Evolutionary conservation across 768 basidiomycete species (phyloP).

Genomic region (Podaxis pistillaris): DNA sequence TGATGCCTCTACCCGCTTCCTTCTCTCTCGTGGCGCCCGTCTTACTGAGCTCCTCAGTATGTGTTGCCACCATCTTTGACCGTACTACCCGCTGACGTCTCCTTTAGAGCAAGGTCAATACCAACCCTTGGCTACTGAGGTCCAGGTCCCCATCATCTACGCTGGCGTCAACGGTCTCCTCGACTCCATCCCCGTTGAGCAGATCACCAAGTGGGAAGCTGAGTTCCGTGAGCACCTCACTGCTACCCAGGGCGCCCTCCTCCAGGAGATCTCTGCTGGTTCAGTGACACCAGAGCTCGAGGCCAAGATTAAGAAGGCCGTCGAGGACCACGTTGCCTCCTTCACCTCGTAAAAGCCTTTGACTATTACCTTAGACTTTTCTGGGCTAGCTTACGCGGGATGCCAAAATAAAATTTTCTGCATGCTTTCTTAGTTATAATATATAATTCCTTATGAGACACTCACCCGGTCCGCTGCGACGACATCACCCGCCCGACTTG

Average conservation of each 20-base stretch:
- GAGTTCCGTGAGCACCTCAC: conserved; percentile 89
- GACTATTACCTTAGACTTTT: conserved; percentile 28
- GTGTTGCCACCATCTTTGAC: conserved; percentile 24
- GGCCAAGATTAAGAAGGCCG: conserved; percentile 91
- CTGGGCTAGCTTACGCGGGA: conserved; percentile 21
- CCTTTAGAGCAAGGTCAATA: conserved; percentile 94
- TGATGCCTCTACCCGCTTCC: conserved; percentile 98
- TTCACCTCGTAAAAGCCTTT: conserved; percentile 55
- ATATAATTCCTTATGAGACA: conserved; percentile 14
- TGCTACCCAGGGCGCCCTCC: conserved; percentile 68
- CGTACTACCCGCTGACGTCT: conserved; percentile 18
- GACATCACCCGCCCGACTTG: too few species aligned
- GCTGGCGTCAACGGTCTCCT: conserved; percentile 99
- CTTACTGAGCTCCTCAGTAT: conserved; percentile 92
- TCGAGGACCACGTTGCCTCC: conserved; percentile 83
- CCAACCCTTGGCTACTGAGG: conserved; percentile 89
- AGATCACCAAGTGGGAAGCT: conserved; percentile 91
- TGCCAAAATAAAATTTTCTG: conserved; percentile 31
- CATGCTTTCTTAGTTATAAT: conserved; percentile 16
- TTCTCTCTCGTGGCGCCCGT: conserved; percentile 96
- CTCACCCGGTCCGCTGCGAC: conserved; percentile 1
- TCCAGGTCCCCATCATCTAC: conserved; percentile 98
- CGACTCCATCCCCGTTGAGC: conserved; percentile 91
- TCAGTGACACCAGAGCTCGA: conserved; percentile 88
- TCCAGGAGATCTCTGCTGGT: conserved; percentile 83